Percentiles rank a stretch among this genome's conserved stretches.
These are phyloP conservation scores for Asclepias syriaca DNA, from an alignment of 257 asterid genomes.

Conservation along the genomic window DNA sequence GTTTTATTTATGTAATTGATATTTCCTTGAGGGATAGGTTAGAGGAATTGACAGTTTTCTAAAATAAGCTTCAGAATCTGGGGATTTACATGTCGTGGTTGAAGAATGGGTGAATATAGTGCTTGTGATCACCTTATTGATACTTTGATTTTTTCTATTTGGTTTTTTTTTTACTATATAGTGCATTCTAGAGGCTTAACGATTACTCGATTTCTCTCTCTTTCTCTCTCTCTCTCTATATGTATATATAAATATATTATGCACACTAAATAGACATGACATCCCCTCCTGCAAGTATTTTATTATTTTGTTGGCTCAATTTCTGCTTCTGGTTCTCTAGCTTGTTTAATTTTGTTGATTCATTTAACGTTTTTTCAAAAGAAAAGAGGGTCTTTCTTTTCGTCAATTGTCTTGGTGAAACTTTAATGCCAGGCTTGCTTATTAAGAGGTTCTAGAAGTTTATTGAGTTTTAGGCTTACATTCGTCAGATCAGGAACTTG, in stretches of 20 bases:
- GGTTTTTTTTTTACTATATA: neutral
- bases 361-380: neutral
- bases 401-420: neutral
- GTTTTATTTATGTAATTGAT: neutral
- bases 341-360: neutral
- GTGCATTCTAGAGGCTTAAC: neutral
- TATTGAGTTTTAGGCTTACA: neutral
- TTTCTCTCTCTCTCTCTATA: neutral
- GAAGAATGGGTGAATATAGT: neutral
- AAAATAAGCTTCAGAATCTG: neutral
- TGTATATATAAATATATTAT: too few relatives aligned
- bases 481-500: neutral
- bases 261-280: too few relatives aligned
- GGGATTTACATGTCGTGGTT: neutral
- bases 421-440: neutral
- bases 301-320: too few relatives aligned
- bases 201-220: neutral
- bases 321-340: too few relatives aligned
- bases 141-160: neutral
- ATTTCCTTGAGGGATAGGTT: neutral
- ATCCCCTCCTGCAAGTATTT: too few relatives aligned
- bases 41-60: neutral
- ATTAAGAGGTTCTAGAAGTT: neutral
- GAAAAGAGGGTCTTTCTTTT: too few relatives aligned
- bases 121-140: neutral